Evolutionary conservation across 805 yeast species (phyloP), one percentile per base, ranked within the genome.

Genomic region (Wickerhamomyces mucosus): DNA sequence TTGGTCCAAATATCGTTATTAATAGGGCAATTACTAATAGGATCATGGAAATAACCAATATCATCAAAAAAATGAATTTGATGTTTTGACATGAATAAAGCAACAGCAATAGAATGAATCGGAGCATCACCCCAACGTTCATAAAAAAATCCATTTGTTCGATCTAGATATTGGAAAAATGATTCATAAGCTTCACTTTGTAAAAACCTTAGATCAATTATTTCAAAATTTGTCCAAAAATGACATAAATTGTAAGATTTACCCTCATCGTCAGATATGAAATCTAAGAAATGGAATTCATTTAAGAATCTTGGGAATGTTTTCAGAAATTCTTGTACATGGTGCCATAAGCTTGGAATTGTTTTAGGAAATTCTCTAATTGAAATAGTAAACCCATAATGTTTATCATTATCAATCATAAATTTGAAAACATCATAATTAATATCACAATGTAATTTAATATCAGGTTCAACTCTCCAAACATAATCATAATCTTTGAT

Each of bases 51-150:
- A 58, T 83, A 84, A 28, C 94, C 94, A 39, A 84, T 69, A 51
- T 83, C 94, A 36, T 73, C 78, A 55, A 85, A 85, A 65, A 78
- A 74, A 51, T 84, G 94, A 26, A 85, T 61, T 50, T 79, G 63
- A 36, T 69, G 70, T 51, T 69, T 73, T 27, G 75, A 71, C 55
- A 82, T 52, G 58, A 85, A 80, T 40, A 85, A 59, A 4, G 89
- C 61, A 12, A 80, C 94, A 18, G 89, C 95, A 47, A 83, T 75
- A 4, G 94, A 78, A 56, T 82, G 94, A 30, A 83, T 78, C 14
- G 95, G 95, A 15, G 95, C 95, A 57, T 84, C 95, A 39, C 95
- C 95, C 95, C 95, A 84, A 59, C 80, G 48, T 45, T 74, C 79
- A 40, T 69, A 69, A 45, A 69, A 71, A 36, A 71, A 64, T 2